Conservation (phyloP, 2,329 filamentous ascomycete species). For the Trichophaea hybrida region DNA sequence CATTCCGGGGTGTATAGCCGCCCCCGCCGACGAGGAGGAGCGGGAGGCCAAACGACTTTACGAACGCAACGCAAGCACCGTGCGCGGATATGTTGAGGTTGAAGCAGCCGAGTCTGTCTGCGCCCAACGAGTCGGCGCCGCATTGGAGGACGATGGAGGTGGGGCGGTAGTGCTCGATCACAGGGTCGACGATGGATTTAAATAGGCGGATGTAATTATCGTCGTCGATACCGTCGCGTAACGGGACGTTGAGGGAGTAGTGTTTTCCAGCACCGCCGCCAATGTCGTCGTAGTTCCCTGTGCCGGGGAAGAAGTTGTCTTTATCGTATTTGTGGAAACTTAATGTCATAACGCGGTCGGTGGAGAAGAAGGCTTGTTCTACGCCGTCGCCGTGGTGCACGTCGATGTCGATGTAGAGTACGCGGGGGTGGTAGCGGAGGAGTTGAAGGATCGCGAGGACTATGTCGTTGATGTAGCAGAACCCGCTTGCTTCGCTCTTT, state of each 20-base stretch:
- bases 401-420: constrained; percentile 90
- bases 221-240: constrained; percentile 83
- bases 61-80: constrained; percentile 76
- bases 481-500: constrained; percentile 81
- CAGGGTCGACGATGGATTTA: constrained; percentile 61
- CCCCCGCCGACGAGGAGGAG: constrained; percentile 86
- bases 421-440: constrained; percentile 63
- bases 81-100: constrained; percentile 94
- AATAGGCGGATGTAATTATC: constrained; percentile 79
- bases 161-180: constrained; percentile 72
- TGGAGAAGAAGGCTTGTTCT: constrained; percentile 80
- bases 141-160: constrained; percentile 88
- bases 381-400: constrained; percentile 86
- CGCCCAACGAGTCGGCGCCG: constrained; percentile 84
- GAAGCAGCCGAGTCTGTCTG: constrained; percentile 86
- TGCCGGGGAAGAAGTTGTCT: constrained; percentile 73
- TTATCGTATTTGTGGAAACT: constrained; percentile 96
- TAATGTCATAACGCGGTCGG: constrained; percentile 78
- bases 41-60: constrained; percentile 66
- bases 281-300: constrained; percentile 72
- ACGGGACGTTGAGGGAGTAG: constrained; percentile 77
- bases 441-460: constrained; percentile 85
- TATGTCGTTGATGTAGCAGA: constrained; percentile 99
- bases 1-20: constrained; percentile 91
- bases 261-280: constrained; percentile 79